These are phyloP conservation scores for Eleusine indica DNA, from an alignment of 176 grass and related monocot species.

Conservation along the genomic window DNA sequence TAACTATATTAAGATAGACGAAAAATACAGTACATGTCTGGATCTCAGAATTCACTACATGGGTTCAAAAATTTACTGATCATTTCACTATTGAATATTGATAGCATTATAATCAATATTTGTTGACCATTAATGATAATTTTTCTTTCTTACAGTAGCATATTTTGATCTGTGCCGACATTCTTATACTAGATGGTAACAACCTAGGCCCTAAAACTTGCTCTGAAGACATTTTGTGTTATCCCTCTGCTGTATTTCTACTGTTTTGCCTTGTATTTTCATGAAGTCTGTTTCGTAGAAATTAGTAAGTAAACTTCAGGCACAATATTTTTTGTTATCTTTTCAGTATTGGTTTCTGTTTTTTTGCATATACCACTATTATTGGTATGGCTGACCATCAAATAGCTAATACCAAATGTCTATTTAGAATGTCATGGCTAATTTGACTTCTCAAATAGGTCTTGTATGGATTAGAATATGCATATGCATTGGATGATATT, in stretches of 20 bases:
- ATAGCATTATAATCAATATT: neutral
- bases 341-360: neutral
- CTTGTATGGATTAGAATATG: conserved; percentile 87
- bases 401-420: conserved; percentile 27
- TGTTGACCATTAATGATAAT: neutral
- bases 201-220: neutral
- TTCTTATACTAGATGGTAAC: neutral
- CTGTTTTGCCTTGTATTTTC: conserved; percentile 23
- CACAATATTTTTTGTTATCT: neutral
- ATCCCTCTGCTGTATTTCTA: neutral
- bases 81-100: neutral
- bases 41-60: neutral
- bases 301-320: neutral
- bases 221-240: neutral
- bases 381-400: neutral
- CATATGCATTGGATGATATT: conserved; percentile 66
- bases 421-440: conserved; percentile 17
- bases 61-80: neutral
- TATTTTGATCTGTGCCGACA: neutral
- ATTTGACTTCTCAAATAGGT: conserved; percentile 48
- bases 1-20: neutral
- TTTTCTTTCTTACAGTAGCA: neutral
- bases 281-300: conserved; percentile 7
- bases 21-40: neutral
- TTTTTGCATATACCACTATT: neutral